Conservation (phyloP, 148 eudicot genomes). For the Beta vulgaris region DNA sequence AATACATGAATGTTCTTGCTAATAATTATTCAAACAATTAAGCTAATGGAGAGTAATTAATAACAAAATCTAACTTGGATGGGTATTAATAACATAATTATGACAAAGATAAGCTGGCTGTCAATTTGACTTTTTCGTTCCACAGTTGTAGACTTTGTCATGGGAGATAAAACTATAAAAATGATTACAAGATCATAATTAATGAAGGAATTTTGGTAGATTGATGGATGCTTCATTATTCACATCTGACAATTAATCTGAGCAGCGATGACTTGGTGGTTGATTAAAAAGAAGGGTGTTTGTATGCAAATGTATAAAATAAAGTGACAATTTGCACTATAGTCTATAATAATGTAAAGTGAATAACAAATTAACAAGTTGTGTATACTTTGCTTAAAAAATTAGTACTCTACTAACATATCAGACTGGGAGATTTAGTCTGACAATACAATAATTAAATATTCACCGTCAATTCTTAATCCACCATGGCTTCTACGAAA, state of each 20-base stretch:
- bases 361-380: background rate
- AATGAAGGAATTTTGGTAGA: background rate
- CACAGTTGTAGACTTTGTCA: background rate
- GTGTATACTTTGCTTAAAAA: background rate
- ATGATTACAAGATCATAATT: background rate
- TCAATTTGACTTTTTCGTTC: slow-evolving; percentile 8
- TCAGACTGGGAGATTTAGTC: background rate
- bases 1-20: no score
- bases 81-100: background rate
- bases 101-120: background rate
- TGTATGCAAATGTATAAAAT: background rate
- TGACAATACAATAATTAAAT: background rate
- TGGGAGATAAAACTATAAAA: background rate
- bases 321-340: background rate
- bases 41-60: background rate
- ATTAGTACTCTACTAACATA: background rate
- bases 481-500: background rate
- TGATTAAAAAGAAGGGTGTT: background rate
- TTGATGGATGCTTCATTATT: slow-evolving; percentile 1
- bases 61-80: background rate
- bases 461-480: background rate
- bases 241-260: background rate
- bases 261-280: no score
- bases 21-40: background rate
- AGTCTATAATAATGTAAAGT: background rate